phyloP scores from a whole-genome alignment of 768 basidiomycete genomes.

The Lactarius akahatsu region DNA sequence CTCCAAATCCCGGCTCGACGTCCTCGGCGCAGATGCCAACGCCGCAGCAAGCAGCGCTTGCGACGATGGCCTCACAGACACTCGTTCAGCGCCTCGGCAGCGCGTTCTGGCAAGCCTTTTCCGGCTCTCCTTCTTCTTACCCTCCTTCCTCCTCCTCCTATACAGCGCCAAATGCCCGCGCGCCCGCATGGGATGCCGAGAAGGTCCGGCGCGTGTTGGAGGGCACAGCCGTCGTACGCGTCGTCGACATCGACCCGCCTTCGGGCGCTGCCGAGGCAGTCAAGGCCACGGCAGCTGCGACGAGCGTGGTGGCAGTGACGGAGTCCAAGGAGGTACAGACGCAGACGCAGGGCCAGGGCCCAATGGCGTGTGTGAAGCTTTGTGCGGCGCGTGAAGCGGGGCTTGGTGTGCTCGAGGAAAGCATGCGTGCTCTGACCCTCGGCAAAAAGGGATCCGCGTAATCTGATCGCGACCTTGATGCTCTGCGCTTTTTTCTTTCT shows the following conservation, averaged over 20 bases:
- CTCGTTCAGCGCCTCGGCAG: slow-evolving; percentile 64
- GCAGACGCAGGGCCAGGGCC: neutral
- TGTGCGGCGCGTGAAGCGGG: slow-evolving; percentile 24
- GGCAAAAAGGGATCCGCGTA: slow-evolving; percentile 42
- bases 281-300: neutral
- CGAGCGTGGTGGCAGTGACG: neutral
- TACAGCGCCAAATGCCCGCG: neutral
- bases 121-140: slow-evolving; percentile 44
- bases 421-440: slow-evolving; percentile 64
- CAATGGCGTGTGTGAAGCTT: slow-evolving; percentile 19
- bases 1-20: slow-evolving; percentile 39
- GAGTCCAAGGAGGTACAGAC: slow-evolving; percentile 6
- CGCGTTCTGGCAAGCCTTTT: slow-evolving; percentile 90
- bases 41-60: slow-evolving; percentile 53
- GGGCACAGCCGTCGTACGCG: slow-evolving; percentile 74
- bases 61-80: slow-evolving; percentile 78
- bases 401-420: slow-evolving; percentile 51
- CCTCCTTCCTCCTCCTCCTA: slow-evolving; percentile 20
- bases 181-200: slow-evolving; percentile 55
- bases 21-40: slow-evolving; percentile 37
- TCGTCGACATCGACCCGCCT: slow-evolving; percentile 69
- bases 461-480: neutral
- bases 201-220: slow-evolving; percentile 81
- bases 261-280: slow-evolving; percentile 1
- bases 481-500: too few relatives aligned